Base-by-base conservation (phyloP, 2,329 filamentous ascomycete genomes). In the Aspergillus japonicus region DNA sequence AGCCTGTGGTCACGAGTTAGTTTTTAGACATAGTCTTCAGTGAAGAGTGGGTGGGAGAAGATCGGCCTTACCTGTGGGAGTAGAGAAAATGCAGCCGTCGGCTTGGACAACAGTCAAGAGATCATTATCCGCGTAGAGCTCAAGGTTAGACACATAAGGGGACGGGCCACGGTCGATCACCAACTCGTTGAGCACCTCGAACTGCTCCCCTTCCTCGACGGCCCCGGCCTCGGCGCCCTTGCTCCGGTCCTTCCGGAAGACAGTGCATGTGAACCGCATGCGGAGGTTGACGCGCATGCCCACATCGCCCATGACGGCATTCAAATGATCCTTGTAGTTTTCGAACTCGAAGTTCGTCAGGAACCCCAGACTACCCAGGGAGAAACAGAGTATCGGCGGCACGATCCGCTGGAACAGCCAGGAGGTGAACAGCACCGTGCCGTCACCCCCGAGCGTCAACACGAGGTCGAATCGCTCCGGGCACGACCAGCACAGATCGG, bases 221-320 rank as follows among this genome's bases (percentile, higher is more conserved):
- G 85, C 82, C 11, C 83, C 84, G 2, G 80, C 72, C n/a, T 73
- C 78, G 6, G 80, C 75, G 12, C 75, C 76, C 47, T 78, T 75
- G 55, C 72, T 77, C 7, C 72, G 71, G 62, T 80, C 86, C 66
- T 89, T 84, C 49, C 94, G 89, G 80, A 94, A 97, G 8, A 99
- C 93, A 0, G 95, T 98, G 79, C 94, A 98, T 16, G 95, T 99
- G 76, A 99, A 99, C 63, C 95, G 90, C 95, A 99, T 99, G 66
- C 95, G 92, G 67, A 99, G 82, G 72, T 96, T 98, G 62, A 98
- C 94, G 56, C 94, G 89, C 94, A 99, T 98, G 58, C 95, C 95
- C 1, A 90, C 87, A 59, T 96, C 91, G 62, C 92, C 92, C 92
- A 99, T 96, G 67, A 98, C 86, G 56, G 87, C 88, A 76, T 91